These are phyloP conservation scores for Garcileccinum viscosum DNA, from an alignment of 1,284 basidiomycete genomes.

Conservation along the genomic window DNA sequence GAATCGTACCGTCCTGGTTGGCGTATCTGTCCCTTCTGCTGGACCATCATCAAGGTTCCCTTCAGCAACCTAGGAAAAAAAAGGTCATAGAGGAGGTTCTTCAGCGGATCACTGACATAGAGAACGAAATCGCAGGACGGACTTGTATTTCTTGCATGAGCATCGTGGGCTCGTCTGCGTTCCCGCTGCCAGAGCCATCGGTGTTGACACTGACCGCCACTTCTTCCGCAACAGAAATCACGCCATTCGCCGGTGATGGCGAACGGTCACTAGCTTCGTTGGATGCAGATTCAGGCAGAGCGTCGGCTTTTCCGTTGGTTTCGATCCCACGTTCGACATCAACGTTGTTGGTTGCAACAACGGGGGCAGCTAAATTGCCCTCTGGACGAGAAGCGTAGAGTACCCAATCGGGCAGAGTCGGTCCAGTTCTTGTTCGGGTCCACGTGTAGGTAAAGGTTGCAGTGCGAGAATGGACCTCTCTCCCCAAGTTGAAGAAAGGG, in stretches of 20 bases:
- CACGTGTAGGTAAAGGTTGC: conserved; percentile 40
- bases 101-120: conserved; percentile 18
- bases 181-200: neutral
- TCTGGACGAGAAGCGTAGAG: conserved; percentile 44
- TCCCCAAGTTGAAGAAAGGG: conserved; percentile 81
- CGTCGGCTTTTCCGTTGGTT: neutral
- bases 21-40: neutral
- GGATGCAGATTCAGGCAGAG: neutral
- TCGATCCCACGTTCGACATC: conserved; percentile 35
- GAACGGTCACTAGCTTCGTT: neutral
- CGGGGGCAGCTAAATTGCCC: neutral
- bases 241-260: neutral
- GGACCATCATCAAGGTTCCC: neutral
- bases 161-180: neutral
- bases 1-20: conserved; percentile 33
- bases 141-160: conserved; percentile 22
- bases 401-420: conserved; percentile 57
- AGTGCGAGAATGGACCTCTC: conserved; percentile 68
- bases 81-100: conserved; percentile 11
- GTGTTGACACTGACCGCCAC: neutral
- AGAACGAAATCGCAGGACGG: conserved; percentile 20
- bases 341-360: conserved; percentile 3
- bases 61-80: conserved; percentile 19
- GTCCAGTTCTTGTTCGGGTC: conserved; percentile 39
- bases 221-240: neutral